Percentiles rank a stretch among this genome's conserved stretches.
phyloP scores from a whole-genome alignment of 2,329 filamentous ascomycete genomes.

The Penicillium thymicola region DNA sequence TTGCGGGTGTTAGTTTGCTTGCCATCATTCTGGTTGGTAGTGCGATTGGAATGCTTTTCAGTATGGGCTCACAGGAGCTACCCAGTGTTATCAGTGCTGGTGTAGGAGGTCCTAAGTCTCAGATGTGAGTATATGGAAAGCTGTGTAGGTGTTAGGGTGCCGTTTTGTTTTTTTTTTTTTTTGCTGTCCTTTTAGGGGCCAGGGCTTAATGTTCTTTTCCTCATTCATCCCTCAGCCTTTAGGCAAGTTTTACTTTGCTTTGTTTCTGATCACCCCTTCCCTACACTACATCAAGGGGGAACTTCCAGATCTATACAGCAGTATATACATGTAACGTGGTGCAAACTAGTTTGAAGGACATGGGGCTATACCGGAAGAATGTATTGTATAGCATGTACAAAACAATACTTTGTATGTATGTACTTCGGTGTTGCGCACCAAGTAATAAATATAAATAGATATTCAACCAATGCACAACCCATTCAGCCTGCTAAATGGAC shows the following conservation, averaged over 20 bases:
- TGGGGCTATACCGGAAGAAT: neutral
- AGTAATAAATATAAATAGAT: neutral
- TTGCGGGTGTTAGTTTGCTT: constrained; percentile 69
- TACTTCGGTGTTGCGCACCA: neutral
- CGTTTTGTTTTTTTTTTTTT: neutral
- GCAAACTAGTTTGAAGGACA: neutral
- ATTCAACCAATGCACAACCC: neutral
- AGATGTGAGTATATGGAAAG: constrained; percentile 29
- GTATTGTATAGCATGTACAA: neutral
- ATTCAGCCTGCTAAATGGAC: neutral
- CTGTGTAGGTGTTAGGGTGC: neutral
- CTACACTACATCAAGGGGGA: neutral
- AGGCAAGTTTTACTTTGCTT: neutral
- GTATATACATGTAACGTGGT: neutral
- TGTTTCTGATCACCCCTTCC: neutral
- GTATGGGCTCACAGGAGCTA: constrained; percentile 79
- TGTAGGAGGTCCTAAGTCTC: constrained; percentile 65
- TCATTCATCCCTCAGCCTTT: neutral
- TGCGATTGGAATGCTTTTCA: constrained; percentile 74
- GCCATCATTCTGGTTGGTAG: constrained; percentile 66
- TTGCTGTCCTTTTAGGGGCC: neutral
- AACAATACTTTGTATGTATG: neutral
- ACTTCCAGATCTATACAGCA: neutral
- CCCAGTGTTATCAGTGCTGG: constrained; percentile 96
- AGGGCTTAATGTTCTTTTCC: neutral